Base-by-base conservation (phyloP, 306 rosid species). In the Pachyrhizus erosus region DNA sequence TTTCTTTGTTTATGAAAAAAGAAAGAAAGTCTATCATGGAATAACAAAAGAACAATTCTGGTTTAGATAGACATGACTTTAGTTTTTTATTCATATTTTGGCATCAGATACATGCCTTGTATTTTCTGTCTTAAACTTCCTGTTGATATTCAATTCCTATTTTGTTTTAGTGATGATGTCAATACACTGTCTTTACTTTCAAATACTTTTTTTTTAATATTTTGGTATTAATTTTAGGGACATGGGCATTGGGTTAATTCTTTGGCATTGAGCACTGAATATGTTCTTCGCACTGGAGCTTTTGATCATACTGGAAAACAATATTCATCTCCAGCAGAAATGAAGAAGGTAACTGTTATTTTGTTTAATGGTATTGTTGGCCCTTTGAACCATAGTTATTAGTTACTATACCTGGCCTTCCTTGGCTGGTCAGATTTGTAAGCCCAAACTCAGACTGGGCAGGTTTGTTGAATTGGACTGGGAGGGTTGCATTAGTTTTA, bases 211-310 rank as follows among this genome's bases (percentile, higher is more conserved):
- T 82, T 48, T 42, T 18, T 68, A 40, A 67, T 75, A 15, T 42
- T 69, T 74, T 88, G 75, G 40, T 62, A 74, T 89, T 76, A 82
- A 33, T 80, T 87, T 64, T 73, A 93, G 99, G 99, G 98, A 77
- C 99, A 96, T 80, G 99, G 92, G 12, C 94, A 92, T 84, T 96
- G 98, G 98, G 96, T 96, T 70, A 96, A 96, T 89, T 89, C 98
- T 81, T 91, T 96, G 83, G 97, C 99, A 75, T 84, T 96, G 85
- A 96, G 99, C 86, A 93, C 99, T 0, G 98, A 96, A 79, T 96
- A 91, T 85, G 97, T 93, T 82, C 96, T 96, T 79, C 97, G 97
- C 54, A 96, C 98, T 7, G 98, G 99, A 70, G 96, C 98, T 67
- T 96, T 85, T 87, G 98, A 96, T 86, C 97, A 96, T 89, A 92